Evolutionary conservation across 371 early-diverging fungal species (phyloP).

Genomic region (Mortierella sp.): DNA sequence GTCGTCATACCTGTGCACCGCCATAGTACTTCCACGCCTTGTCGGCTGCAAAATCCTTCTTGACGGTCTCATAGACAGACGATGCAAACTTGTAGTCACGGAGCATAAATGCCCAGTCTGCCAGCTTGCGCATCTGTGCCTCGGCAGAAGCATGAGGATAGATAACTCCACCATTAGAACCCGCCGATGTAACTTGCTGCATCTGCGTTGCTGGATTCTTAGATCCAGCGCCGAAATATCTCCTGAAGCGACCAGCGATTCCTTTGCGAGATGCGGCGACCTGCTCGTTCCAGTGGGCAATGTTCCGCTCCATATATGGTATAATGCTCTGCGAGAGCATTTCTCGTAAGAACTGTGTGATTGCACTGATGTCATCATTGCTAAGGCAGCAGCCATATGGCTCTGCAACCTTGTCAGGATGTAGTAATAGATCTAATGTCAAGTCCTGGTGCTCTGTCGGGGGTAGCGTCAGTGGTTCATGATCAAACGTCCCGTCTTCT

Average conservation of each 20-base stretch:
- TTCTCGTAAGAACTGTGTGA: constrained; percentile 68
- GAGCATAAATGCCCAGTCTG: constrained; percentile 96
- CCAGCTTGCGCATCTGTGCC: constrained; percentile 90
- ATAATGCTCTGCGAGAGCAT: constrained; percentile 82
- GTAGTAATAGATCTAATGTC: constrained; percentile 25
- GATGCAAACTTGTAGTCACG: constrained; percentile 92
- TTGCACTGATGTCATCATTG: constrained; percentile 62
- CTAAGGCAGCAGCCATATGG: constrained; percentile 70
- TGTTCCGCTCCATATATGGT: constrained; percentile 91
- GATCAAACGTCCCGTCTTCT: constrained; percentile 43
- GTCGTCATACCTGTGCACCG: constrained; percentile 82
- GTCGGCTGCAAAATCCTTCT: constrained; percentile 89
- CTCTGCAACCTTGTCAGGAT: constrained; percentile 46
- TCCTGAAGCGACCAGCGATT: constrained; percentile 86
- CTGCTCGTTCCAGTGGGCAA: constrained; percentile 92
- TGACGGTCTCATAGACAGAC: constrained; percentile 88
- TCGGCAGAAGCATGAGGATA: constrained; percentile 88
- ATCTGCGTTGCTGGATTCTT: constrained; percentile 51
- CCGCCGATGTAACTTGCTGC: constrained; percentile 47
- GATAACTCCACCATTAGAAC: constrained; percentile 60
- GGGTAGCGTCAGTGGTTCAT: constrained; percentile 14
- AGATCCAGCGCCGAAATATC: constrained; percentile 80
- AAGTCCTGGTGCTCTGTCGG: constrained; percentile 21
- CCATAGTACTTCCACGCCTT: constrained; percentile 89
- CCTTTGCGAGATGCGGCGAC: constrained; percentile 90